Percentiles rank a stretch among this genome's conserved stretches.
These are phyloP conservation scores for Zea luxurians DNA, from an alignment of 176 grass and related monocot species.

Conservation along the genomic window DNA sequence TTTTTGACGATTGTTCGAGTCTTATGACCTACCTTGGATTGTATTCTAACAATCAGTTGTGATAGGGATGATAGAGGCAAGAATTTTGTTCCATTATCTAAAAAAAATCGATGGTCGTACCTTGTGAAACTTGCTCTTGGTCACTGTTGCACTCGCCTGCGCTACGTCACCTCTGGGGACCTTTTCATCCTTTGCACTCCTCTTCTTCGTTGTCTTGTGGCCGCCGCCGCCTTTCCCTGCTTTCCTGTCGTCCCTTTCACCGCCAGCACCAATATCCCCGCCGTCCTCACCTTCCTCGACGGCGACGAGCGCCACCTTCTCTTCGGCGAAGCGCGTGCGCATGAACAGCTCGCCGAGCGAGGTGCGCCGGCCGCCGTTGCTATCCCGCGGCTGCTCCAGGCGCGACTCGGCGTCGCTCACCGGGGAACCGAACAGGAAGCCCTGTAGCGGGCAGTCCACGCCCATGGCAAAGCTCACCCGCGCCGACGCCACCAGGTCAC, in stretches of 20 bases:
- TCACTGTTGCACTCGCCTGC: neutral
- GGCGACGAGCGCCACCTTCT: constrained; percentile 47
- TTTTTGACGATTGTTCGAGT: no score
- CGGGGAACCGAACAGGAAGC: constrained; percentile 80
- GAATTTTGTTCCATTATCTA: no score
- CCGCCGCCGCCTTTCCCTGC: constrained; percentile 12
- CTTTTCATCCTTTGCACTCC: constrained; percentile 48
- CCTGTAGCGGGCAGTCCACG: constrained; percentile 73
- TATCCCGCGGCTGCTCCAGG: constrained; percentile 29
- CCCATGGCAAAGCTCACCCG: constrained; percentile 65
- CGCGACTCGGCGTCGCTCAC: constrained; percentile 53
- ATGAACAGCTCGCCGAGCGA: constrained; percentile 97
- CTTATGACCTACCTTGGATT: no score
- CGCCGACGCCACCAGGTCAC: constrained; percentile 59
- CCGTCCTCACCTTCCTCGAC: constrained; percentile 42
- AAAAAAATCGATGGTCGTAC: constrained; percentile 14
- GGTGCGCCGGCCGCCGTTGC: constrained; percentile 52
- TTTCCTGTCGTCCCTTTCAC: constrained; percentile 38
- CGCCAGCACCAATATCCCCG: neutral
- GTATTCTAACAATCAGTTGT: no score
- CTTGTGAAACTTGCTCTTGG: constrained; percentile 85
- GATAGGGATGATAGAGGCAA: no score
- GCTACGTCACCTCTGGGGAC: neutral
- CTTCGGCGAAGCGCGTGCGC: constrained; percentile 70
- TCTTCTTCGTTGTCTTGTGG: constrained; percentile 50